Evolutionary conservation across 192 early-diverging fungal genomes (phyloP), one percentile per base, ranked within the genome.

Genomic region (Podila epigama): DNA sequence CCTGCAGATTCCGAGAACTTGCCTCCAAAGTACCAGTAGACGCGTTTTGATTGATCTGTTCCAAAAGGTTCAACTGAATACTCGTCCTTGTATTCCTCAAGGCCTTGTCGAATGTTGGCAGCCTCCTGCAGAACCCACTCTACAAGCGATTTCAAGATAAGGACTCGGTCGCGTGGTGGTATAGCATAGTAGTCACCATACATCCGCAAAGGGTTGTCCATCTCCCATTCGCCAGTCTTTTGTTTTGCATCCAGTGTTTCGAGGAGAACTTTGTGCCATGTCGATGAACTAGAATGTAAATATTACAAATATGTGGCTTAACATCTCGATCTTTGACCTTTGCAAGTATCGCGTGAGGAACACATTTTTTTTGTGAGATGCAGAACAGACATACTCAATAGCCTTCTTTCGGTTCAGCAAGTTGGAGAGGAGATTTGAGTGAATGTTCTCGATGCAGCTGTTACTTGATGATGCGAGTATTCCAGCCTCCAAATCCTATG

Each of bases 21-120:
- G 63, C 73, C 66, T 64, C 73, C 73, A 68, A 77, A 77, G 42
- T 77, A 68, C 73, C 73, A 77, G 51, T 77, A 77, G 9, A 68
- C 39, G 4, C 73, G 60, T 15, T 52, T 68, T 5, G 54, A 6
- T 29, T 77, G 60, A 52, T 77, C 73, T 5, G 31, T 37, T 10
- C 73, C 73, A 18, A 60, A 77, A 4, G 73, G 73, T 35, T 58
- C 54, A 0, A 77, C 56, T 15, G 28, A 10, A 37, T 53, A 68
- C 9, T 15, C 20, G n/a, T 68, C 66, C 4, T 54, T 58, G 15
- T 77, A 36, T 4, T 77, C 51, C 3, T 77, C 73, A 44, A 77
- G 68, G 1, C 66, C 73, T 7, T 44, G 40, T 13, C 73, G 73
- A 16, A 77, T 35, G 16, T 31, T 16, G 4, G 36, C 18, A 4